Evolutionary conservation across 2,329 filamentous ascomycete genomes (phyloP), one percentile per base, ranked within the genome.

Genomic region (Exophiala viscosa): DNA sequence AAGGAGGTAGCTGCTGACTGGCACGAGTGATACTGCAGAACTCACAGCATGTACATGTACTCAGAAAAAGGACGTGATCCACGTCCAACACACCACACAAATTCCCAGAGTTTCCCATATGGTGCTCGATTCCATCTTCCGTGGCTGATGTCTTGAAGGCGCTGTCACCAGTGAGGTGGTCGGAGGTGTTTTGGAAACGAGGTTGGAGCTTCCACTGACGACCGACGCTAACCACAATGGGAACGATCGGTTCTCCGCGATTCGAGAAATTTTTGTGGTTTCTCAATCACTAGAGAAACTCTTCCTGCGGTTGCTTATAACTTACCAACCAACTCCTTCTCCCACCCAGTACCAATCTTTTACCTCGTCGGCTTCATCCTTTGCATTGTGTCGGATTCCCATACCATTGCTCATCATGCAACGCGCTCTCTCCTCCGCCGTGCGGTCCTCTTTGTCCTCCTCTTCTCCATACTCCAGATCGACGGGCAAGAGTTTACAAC

Each of bases 371-470:
- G 13, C 28, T 34, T 23, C 23, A 7, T 31, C 14, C 47, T 17
- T 40, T 49, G 41, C 55, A 54, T 58, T 54, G 28, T 32, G 33
- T 45, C 23, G 18, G 45, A 34, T 35, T 17, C 45, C 38, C 40
- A 15, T 49, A 48, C 32, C 43, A 15, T 62, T 62, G 62, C 60
- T 65, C 76, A 88, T 74, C 71, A 99, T 99, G 93, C 93, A 99
- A 83, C 89, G 93, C 76, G 90, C 90, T 76, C 82, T 99, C 70
- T 84, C 88, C 71, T 89, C 88, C 66, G 81, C 83, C 71, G 79
- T 87, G 67, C 81, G 90, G 78, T 85, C 89, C 70, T 88, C 90
- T 64, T 84, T 86, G 79, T 84, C 92, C 66, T 86, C 84, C 61
- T 82, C 86, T 59, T 75, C 75, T 66, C 74, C 78, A 61, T 72